Conservation (phyloP, 257 asterid genomes). For the Rhazya stricta region DNA sequence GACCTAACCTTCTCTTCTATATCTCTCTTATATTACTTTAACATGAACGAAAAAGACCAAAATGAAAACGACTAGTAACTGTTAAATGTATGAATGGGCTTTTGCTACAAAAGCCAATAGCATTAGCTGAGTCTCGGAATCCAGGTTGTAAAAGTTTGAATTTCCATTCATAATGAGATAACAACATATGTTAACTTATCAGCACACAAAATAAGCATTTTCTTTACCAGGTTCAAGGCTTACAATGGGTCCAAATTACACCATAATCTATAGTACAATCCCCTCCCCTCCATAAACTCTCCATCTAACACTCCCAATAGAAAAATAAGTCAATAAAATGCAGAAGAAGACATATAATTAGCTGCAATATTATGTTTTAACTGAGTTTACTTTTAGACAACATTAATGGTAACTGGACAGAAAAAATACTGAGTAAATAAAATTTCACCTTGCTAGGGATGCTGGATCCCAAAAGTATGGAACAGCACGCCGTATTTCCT, state of each 20-base stretch:
- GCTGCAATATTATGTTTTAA: neutral
- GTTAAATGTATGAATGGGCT: neutral
- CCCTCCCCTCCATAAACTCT: neutral
- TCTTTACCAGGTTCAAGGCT: neutral
- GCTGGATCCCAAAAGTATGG: constrained; percentile 98
- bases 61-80: neutral
- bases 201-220: neutral
- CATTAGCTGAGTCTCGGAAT: neutral
- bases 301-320: neutral
- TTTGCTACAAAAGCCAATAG: neutral
- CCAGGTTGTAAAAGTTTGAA: neutral
- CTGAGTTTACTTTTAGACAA: neutral
- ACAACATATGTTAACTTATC: no score
- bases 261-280: neutral
- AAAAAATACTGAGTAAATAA: constrained; percentile 1
- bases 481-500: constrained; percentile 79
- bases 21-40: no score
- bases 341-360: neutral
- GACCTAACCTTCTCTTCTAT: no score
- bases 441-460: constrained; percentile 78
- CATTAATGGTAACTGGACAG: neutral
- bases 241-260: neutral
- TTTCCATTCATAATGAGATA: neutral
- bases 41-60: no score
- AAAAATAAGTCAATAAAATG: neutral